These are phyloP conservation scores for Colletotrichum trifolii DNA, from an alignment of 2,329 filamentous ascomycete species.

Conservation along the genomic window DNA sequence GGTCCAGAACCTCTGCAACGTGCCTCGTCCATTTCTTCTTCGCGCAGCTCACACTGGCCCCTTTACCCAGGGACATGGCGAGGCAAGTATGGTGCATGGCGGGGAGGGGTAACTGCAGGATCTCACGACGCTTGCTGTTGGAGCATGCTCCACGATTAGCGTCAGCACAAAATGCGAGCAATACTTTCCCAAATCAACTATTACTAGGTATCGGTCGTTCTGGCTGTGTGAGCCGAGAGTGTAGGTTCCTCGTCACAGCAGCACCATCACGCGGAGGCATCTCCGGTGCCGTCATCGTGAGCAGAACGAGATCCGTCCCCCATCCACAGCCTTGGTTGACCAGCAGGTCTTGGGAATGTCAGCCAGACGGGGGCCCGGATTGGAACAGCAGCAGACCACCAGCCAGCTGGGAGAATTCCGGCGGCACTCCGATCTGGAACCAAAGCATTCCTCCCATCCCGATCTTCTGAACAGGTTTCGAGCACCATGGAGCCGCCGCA, in stretches of 20 bases:
- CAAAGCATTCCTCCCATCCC: conserved; percentile 17
- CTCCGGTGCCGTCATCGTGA: too few species aligned
- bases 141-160: too few species aligned
- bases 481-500: neutral
- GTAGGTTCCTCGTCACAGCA: too few species aligned
- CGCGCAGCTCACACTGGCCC: too few species aligned
- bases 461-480: neutral
- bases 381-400: neutral
- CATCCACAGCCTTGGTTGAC: too few species aligned
- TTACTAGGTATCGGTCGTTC: too few species aligned
- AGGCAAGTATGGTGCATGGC: neutral
- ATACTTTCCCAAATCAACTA: too few species aligned
- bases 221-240: too few species aligned
- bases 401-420: conserved; percentile 11
- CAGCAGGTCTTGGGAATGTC: neutral
- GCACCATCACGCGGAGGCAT: too few species aligned
- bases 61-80: neutral
- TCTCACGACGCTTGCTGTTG: conserved; percentile 18
- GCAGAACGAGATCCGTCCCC: too few species aligned
- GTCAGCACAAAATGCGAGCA: too few species aligned
- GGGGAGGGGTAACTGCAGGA: conserved; percentile 28
- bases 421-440: conserved; percentile 17
- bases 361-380: neutral
- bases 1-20: neutral
- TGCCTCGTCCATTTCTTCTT: too few species aligned